A percentile compares a stretch with the other conserved stretches of the same genome.
Conservation (phyloP, 768 basidiomycete genomes). For the Baorangia bicolor region DNA sequence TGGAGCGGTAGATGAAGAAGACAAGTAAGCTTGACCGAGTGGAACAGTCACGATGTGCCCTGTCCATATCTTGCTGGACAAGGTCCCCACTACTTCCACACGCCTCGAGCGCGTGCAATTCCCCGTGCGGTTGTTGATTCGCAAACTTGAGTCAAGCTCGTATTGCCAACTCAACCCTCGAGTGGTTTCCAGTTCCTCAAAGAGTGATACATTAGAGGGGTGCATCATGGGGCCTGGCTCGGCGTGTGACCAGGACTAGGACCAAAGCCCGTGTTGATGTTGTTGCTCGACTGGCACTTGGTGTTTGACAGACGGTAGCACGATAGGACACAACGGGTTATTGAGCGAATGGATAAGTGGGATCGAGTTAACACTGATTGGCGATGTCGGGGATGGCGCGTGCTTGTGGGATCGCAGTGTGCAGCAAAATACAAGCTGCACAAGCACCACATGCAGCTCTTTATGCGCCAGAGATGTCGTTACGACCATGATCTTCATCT, state of each 20-base stretch:
- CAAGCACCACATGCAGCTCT: conserved; percentile 30
- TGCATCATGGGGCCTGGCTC: conserved; percentile 12
- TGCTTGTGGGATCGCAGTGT: conserved; percentile 22
- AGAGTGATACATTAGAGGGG: conserved; percentile 45
- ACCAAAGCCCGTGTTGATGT: background rate
- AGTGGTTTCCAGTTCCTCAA: conserved; percentile 66
- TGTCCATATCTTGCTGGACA: background rate
- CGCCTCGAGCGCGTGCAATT: conserved; percentile 45
- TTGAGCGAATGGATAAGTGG: conserved; percentile 17
- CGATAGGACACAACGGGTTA: conserved; percentile 25
- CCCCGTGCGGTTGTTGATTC: conserved; percentile 64
- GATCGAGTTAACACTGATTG: background rate
- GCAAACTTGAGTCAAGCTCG: conserved; percentile 77
- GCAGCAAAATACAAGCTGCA: conserved; percentile 40
- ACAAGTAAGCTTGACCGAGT: no score
- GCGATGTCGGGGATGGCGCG: background rate
- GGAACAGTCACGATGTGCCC: no score
- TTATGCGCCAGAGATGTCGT: conserved; percentile 39
- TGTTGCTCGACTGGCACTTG: background rate
- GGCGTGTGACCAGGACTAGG: background rate
- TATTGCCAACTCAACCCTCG: conserved; percentile 90
- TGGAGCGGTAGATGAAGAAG: no score
- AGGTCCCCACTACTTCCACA: background rate
- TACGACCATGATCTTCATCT: conserved; percentile 17
- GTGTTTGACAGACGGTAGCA: conserved; percentile 24